Evolutionary conservation across 345 rosid genomes (phyloP), one percentile per base, ranked within the genome.

Genomic region (Dimocarpus longan): DNA sequence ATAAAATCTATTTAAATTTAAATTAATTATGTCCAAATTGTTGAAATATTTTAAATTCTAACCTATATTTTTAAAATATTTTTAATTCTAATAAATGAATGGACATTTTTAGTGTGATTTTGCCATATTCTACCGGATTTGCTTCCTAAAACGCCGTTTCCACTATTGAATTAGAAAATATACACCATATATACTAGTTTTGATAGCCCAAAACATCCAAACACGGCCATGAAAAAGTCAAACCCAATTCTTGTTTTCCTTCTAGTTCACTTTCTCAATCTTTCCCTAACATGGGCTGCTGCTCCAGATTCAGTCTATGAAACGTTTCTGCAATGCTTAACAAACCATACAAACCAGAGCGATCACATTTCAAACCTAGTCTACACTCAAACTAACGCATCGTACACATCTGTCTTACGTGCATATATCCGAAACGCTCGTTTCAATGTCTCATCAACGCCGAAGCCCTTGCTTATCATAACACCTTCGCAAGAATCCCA

Each of bases 371-470:
- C 90, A 39, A 72, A 65, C 77, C 80, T 87, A 2, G 81, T 91
- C 8, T 77, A 52, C 73, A 62, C 91, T 4, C 74, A 78, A 16
- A 68, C 77, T 4, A 88, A 80, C 10, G n/a, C 89, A 5, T 73
- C 90, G 5, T 91, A 79, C 80, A 32, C 87, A 16, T 80, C 91
- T 5, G 86, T 87, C 13, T 85, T 91, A 1, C 87, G 81, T 2
- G 88, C 88, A 5, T 89, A 91, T 80, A 86, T 89, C 18, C 84
- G 95, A 15, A 91, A 91, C 59, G 80, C 93, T 0, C 89, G 95
- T 15, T 83, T 86, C 87, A 91, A 88, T 48, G 79, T 84, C 1
- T 78, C 90, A 0, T 12, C 88, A 6, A 88, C 91, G 0, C 81
- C 79, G 0, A 91, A 91, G 68, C 95, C 95, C 0, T 32, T 77